Base-by-base conservation (phyloP, 495 filamentous ascomycete genomes). In the Aspergillus baeticus region DNA sequence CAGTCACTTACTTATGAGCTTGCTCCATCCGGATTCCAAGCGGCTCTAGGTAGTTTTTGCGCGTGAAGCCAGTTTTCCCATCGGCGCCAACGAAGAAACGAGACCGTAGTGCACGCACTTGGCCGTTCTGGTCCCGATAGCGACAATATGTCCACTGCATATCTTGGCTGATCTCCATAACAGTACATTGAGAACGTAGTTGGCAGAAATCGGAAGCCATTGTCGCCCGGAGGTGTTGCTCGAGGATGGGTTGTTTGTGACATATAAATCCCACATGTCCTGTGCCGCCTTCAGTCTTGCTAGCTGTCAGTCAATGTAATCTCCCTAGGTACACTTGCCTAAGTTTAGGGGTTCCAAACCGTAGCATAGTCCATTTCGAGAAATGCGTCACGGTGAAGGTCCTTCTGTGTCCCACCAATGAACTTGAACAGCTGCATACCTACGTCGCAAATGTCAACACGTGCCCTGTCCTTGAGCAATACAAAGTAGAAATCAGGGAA, bases 31-130 rank as follows among this genome's bases (percentile, higher is more conserved):
- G 57, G 21, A 78, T 69, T 2, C 75, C 76, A 7, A 61, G 66
- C 0, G 71, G 66, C 59, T 81, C 78, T 2, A 82, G 67, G 51
- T 77, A 81, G 4, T 73, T 59, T 61, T 82, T 82, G 23, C 78
- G 63, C 0, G 74, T 74, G 14, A 78, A 67, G 0, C 79, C 79
- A n/a, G 64, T 75, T 54, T 82, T 81, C 6, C 80, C 80, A 60
- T 82, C 80, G 0, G 80, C 80, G 0, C 74, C 78, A 36, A 77
- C 65, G 2, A 81, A 63, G 44, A 73, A 82, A 13, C 64, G 61
- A 0, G 69, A 59, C 0, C 60, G 64, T 11, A 80, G 64, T 0
- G 17, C 51, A 2, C 51, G 59, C 17, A 44, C 53, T 7, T n/a
- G 17, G 2, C 71, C 70, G n/a, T 58, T 36, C 2, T 57, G 29